Evolutionary conservation across 2,329 filamentous ascomycete genomes (phyloP).

Genomic region (Calycina herbarum): DNA sequence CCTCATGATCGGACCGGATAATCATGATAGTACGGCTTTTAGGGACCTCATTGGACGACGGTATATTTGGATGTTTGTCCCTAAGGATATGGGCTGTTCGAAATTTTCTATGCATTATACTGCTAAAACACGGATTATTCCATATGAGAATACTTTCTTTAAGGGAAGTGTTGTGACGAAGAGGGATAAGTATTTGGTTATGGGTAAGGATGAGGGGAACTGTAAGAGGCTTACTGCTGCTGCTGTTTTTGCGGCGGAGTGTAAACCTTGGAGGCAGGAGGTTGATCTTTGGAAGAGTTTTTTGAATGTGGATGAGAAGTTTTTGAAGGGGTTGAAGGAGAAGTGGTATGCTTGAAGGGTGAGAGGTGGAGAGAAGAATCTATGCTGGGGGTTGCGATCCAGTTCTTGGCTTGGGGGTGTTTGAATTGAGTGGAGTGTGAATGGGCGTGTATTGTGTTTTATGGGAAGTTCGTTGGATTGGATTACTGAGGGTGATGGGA

Average conservation of each 20-base stretch:
- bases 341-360: neutral
- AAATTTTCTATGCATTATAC: conserved; percentile 45
- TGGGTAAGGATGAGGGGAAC: neutral
- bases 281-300: neutral
- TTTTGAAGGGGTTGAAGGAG: neutral
- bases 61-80: conserved; percentile 50
- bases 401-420: no score
- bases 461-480: no score
- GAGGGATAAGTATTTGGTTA: neutral
- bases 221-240: neutral
- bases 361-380: no score
- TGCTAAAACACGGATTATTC: neutral
- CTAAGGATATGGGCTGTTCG: conserved; percentile 46
- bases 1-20: conserved; percentile 44
- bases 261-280: neutral
- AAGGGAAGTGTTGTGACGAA: neutral
- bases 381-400: no score
- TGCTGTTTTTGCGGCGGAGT: neutral
- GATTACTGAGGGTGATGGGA: no score
- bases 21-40: conserved; percentile 41
- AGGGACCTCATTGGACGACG: conserved; percentile 43
- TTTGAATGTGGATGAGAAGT: neutral
- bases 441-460: no score
- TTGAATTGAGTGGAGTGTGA: no score
- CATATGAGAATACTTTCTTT: neutral